A percentile compares a stretch with the other conserved stretches of the same genome.
These are phyloP conservation scores for Apiospora malaysiana DNA, from an alignment of 2,329 filamentous ascomycete species.

Conservation along the genomic window DNA sequence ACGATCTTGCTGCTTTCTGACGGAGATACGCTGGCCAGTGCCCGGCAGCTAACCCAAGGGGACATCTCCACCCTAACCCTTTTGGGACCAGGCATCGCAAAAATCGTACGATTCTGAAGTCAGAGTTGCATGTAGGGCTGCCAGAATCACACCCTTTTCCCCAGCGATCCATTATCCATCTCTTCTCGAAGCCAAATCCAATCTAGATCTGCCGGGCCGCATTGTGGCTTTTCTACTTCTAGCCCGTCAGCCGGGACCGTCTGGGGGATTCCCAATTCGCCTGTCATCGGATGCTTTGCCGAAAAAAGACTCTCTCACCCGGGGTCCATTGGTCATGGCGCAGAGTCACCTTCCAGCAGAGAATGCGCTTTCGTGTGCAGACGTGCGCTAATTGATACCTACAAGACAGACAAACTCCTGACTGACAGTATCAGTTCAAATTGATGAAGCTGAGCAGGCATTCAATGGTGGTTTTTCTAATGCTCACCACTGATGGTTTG, in stretches of 20 bases:
- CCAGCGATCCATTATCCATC: background rate
- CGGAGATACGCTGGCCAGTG: background rate
- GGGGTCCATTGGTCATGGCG: background rate
- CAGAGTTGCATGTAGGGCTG: conserved; percentile 20
- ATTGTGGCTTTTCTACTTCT: background rate
- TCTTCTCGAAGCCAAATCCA: background rate
- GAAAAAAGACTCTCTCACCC: background rate
- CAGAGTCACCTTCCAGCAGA: background rate
- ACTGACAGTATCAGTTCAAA: too few relatives aligned
- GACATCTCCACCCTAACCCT: conserved; percentile 9
- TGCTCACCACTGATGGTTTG: too few relatives aligned
- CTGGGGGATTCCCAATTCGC: background rate
- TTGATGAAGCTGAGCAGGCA: too few relatives aligned
- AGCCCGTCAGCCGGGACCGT: background rate
- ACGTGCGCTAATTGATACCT: background rate
- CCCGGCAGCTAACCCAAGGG: background rate
- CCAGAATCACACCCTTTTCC: background rate
- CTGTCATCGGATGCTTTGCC: background rate
- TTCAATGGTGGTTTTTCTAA: too few relatives aligned
- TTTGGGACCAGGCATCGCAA: background rate
- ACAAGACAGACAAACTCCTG: background rate
- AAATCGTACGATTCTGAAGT: conserved; percentile 22
- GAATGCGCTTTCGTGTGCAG: background rate
- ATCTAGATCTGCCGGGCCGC: conserved; percentile 7
- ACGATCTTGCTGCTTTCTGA: background rate